Conservation (phyloP, 2,329 filamentous ascomycete species). For the Fusarium ramigenum region DNA sequence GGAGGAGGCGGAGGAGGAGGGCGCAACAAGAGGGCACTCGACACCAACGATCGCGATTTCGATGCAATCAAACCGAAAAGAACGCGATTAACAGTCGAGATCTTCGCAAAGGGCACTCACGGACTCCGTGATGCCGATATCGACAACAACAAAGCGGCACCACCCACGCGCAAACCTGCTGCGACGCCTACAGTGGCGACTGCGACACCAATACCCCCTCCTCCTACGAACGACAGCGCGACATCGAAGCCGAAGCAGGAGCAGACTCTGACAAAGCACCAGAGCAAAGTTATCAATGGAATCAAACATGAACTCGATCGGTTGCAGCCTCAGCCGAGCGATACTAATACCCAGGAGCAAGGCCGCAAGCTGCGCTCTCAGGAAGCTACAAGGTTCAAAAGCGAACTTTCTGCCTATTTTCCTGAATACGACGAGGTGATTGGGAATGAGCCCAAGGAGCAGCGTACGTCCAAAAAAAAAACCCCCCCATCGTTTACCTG, state of each 20-base stretch:
- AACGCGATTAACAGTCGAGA: slow-evolving; percentile 63
- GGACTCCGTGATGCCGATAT: slow-evolving; percentile 29
- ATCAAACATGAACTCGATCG: slow-evolving; percentile 69
- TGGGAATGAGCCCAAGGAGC: slow-evolving; percentile 81
- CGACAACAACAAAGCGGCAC: slow-evolving; percentile 41
- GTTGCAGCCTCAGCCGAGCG: slow-evolving; percentile 59
- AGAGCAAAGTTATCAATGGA: slow-evolving; percentile 68
- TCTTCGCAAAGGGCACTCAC: slow-evolving; percentile 51
- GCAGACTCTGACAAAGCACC: slow-evolving; percentile 57
- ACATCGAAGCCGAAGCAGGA: slow-evolving; percentile 38
- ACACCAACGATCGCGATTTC: slow-evolving; percentile 55
- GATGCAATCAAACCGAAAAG: slow-evolving; percentile 59
- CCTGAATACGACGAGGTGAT: slow-evolving; percentile 95
- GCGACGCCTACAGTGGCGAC: slow-evolving; percentile 36
- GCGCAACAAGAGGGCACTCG: slow-evolving; percentile 58
- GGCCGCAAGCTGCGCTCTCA: slow-evolving; percentile 86
- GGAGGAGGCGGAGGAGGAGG: slow-evolving; percentile 52
- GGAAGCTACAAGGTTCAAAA: slow-evolving; percentile 86
- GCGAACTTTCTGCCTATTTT: slow-evolving; percentile 90
- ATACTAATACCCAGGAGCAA: slow-evolving; percentile 63
- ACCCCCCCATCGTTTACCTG: slow-evolving; percentile 21
- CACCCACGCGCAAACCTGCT: slow-evolving; percentile 41
- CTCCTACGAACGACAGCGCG: slow-evolving; percentile 22
- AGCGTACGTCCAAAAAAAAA: slow-evolving; percentile 65
- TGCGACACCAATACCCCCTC: slow-evolving; percentile 27